Base-by-base conservation (phyloP, 148 eudicot genomes). In the Silene uniflora region DNA sequence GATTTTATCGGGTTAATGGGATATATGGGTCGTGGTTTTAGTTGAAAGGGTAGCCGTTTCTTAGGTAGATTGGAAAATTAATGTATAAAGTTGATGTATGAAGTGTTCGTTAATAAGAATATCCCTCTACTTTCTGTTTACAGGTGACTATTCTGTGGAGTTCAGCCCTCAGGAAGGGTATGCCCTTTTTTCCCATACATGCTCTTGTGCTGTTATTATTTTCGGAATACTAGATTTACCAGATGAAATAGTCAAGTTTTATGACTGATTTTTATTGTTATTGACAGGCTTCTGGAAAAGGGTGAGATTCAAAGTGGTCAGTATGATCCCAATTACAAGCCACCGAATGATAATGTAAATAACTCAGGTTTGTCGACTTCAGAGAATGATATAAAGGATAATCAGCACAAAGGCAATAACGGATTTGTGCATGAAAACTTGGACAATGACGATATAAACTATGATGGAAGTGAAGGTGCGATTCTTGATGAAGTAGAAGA, bases 91-190 rank as follows among this genome's bases (percentile, higher is more conserved):
- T 55, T 72, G 58, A 24, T 58, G 78, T 27, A 25, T 56, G 16
- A 29, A 64, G 16, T 44, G 6, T 68, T 60, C 4, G 56, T 74
- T 67, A 16, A 17, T 62, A 62, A 22, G 46, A 72, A 19, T 25
- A 17, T 23, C 63, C 65, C 4, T 44, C 44, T 35, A 54, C 46
- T 61, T 62, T 59, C 27, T 78, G 25, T 39, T 60, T 83, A 72
- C 90, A 93, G 98, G 96, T 82, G 91, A 93, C 66, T 75, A 62
- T 60, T 89, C 89, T 16, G 90, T 86, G 55, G 93, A 86, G 76
- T 75, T 77, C 62, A 78, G 81, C 79, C 72, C 83, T 25, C n/a
- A 55, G 79, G 78, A 77, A 73, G 78, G 98, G 98, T 91, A 79
- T 73, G 82, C 49, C 58, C 25, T 19, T 73, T 79, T 24, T 11